Evolutionary conservation across 106 monocot genomes (phyloP).

Genomic region (Cymbidium sinense): DNA sequence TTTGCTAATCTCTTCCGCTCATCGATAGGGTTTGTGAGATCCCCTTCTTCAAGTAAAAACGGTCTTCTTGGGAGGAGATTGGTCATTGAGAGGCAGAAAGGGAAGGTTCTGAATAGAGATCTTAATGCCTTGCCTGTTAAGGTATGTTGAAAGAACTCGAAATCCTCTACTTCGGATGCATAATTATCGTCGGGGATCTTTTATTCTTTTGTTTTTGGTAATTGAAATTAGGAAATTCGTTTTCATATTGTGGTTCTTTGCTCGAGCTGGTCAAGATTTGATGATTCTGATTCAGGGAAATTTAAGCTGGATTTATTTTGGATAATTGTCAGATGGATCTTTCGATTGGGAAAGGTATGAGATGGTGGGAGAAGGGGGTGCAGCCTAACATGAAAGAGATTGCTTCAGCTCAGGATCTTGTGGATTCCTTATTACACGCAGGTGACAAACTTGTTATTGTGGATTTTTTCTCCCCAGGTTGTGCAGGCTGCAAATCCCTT

Average conservation of each 20-base stretch:
- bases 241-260: background rate
- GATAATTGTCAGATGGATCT: constrained; percentile 45
- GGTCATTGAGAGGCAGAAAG: background rate
- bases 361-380: constrained; percentile 83
- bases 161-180: background rate
- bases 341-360: constrained; percentile 42
- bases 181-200: background rate
- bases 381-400: constrained; percentile 91
- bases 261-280: background rate
- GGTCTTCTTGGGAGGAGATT: background rate
- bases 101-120: background rate
- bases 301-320: background rate
- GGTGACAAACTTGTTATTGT: constrained; percentile 68
- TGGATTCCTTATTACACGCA: constrained; percentile 51
- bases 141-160: background rate
- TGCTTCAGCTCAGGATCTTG: constrained; percentile 69
- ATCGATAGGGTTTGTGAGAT: background rate
- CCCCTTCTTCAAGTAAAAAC: background rate
- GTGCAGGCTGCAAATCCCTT: constrained; percentile 80
- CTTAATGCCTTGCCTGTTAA: background rate
- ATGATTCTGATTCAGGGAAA: background rate
- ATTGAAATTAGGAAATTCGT: background rate
- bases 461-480: constrained; percentile 94
- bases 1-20: background rate
- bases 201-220: background rate